Conservation (phyloP, 2,329 filamentous ascomycete genomes). For the Xylariaceae sp. region DNA sequence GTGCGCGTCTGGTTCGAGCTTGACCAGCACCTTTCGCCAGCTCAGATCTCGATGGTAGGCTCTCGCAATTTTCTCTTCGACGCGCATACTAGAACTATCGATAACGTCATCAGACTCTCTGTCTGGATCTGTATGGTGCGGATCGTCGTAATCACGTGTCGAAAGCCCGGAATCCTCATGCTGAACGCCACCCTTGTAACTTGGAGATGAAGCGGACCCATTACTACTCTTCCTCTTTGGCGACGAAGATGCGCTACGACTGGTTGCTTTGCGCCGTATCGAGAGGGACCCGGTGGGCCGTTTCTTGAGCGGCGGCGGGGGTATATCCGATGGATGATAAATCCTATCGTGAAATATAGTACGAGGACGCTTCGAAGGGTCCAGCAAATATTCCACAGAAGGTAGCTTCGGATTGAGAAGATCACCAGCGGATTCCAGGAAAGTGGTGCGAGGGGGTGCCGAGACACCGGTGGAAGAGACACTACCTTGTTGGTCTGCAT, state of each 20-base stretch:
- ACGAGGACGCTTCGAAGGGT: constrained; percentile 74
- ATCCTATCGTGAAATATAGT: constrained; percentile 97
- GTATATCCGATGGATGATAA: constrained; percentile 91
- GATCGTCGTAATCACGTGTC: constrained; percentile 49
- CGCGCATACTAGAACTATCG: constrained; percentile 70
- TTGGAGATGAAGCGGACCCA: constrained; percentile 28
- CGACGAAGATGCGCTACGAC: constrained; percentile 18
- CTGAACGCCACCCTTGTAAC: constrained; percentile 24
- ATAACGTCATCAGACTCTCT: constrained; percentile 43
- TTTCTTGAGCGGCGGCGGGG: constrained; percentile 67
- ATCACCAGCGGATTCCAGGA: constrained; percentile 93
- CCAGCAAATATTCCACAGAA: constrained; percentile 72
- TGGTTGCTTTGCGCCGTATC: constrained; percentile 28
- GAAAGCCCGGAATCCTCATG: constrained; percentile 42
- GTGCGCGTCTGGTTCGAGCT: constrained; percentile 93
- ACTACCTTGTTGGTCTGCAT: constrained; percentile 33
- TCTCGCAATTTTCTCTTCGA: constrained; percentile 96
- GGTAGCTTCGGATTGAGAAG: constrained; percentile 87
- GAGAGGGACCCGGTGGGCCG: constrained; percentile 34
- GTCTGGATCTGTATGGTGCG: constrained; percentile 40
- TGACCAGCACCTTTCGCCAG: constrained; percentile 95
- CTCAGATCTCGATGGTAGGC: constrained; percentile 89
- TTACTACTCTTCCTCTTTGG: constrained; percentile 25
- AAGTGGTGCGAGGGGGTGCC: constrained; percentile 82
- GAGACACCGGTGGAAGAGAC: constrained; percentile 50